Evolutionary conservation across 768 basidiomycete species (phyloP).

Genomic region (Mycena latifolia): DNA sequence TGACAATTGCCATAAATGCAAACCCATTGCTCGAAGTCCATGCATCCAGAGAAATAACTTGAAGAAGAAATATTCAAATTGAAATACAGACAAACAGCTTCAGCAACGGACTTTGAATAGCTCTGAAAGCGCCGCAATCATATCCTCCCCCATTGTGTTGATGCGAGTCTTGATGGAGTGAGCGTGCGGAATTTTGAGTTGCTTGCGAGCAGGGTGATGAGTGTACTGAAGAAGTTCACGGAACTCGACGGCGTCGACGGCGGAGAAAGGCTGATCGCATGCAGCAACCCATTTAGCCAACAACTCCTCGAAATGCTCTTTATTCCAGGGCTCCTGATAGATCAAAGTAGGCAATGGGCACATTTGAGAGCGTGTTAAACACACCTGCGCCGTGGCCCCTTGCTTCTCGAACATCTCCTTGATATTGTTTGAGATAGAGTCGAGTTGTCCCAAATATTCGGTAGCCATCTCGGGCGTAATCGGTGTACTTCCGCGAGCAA

Average conservation of each 20-base stretch:
- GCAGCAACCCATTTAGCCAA: constrained; percentile 18
- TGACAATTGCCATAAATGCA: constrained; percentile 46
- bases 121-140: background rate
- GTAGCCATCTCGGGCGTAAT: background rate
- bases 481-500: background rate
- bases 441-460: background rate
- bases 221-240: constrained; percentile 11
- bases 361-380: background rate
- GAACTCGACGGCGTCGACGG: constrained; percentile 1
- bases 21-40: constrained; percentile 47
- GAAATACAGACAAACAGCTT: too few relatives aligned
- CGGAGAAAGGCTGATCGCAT: constrained; percentile 14
- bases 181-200: background rate
- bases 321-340: constrained; percentile 5
- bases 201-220: constrained; percentile 3
- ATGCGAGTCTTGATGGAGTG: background rate
- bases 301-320: constrained; percentile 10
- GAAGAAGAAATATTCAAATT: constrained; percentile 8
- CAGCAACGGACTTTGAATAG: background rate
- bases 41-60: constrained; percentile 41
- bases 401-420: constrained; percentile 6
- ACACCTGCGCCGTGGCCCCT: background rate
- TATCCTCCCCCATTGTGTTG: background rate
- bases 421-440: background rate
- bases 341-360: background rate